Conservation (phyloP, 2,329 filamentous ascomycete genomes). For the Cladosporium phlei region DNA sequence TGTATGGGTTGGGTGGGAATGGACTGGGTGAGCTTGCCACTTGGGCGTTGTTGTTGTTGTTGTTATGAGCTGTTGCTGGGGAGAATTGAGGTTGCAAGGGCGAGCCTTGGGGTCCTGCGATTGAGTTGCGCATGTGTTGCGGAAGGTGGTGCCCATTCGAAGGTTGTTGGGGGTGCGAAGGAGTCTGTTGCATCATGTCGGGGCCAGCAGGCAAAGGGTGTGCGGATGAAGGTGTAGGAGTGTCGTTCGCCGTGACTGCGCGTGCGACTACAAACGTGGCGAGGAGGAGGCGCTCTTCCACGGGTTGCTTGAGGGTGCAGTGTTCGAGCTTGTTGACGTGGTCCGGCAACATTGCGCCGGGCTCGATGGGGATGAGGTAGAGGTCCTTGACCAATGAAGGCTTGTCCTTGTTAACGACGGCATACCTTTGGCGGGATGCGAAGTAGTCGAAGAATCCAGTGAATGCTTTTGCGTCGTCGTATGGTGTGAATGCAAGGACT, state of each 20-base stretch:
- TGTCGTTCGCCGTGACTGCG: slow-evolving; percentile 25
- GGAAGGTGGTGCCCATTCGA: slow-evolving; percentile 21
- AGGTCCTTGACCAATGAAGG: slow-evolving; percentile 71
- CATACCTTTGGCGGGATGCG: slow-evolving; percentile 72
- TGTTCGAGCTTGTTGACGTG: slow-evolving; percentile 87
- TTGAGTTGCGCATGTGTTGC: slow-evolving; percentile 19
- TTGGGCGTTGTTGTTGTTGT: too few species aligned
- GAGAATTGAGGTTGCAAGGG: slow-evolving; percentile 15
- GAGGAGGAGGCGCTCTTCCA: slow-evolving; percentile 71
- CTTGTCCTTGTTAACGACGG: slow-evolving; percentile 67
- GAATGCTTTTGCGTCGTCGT: slow-evolving; percentile 61
- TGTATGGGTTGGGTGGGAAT: slow-evolving; percentile 4
- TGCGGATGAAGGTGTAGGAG: neutral
- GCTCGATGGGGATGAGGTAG: slow-evolving; percentile 81
- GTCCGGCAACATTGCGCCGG: slow-evolving; percentile 67
- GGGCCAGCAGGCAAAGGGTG: neutral
- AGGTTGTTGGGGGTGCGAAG: slow-evolving; percentile 12
- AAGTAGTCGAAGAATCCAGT: slow-evolving; percentile 85
- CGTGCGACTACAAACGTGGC: slow-evolving; percentile 80
- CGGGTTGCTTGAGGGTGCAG: slow-evolving; percentile 67
- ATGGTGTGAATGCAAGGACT: slow-evolving; percentile 65
- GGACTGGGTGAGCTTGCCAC: neutral
- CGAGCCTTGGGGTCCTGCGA: slow-evolving; percentile 18
- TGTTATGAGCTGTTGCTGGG: slow-evolving; percentile 27
- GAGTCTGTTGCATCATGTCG: slow-evolving; percentile 11